Conservation (phyloP, 2,329 filamentous ascomycete species). For the Byssoonygena ceratinophila region DNA sequence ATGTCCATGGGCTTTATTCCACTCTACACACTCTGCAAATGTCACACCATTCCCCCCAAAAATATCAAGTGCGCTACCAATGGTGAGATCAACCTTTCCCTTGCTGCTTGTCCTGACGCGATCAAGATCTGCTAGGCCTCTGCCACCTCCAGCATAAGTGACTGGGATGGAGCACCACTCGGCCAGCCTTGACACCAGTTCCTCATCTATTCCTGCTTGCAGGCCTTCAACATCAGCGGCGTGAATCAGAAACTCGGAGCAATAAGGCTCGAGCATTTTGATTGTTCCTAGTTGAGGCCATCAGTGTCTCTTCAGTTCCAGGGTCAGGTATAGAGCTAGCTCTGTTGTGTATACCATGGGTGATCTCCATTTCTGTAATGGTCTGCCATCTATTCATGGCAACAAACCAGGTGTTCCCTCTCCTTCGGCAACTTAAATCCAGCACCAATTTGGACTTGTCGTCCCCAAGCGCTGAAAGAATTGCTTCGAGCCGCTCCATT, state of each 20-base stretch:
- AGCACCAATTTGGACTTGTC: conserved; percentile 79
- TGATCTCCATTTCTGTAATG: conserved; percentile 91
- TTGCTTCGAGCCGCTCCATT: conserved; percentile 59
- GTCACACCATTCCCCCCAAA: conserved; percentile 82
- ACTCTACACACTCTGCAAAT: conserved; percentile 78
- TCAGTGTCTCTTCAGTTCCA: neutral
- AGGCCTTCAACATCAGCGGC: conserved; percentile 94
- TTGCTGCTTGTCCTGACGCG: conserved; percentile 66
- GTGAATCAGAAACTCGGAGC: conserved; percentile 93
- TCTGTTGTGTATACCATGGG: conserved; percentile 51
- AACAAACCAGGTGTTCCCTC: conserved; percentile 76
- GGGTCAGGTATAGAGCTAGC: neutral
- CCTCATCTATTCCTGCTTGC: conserved; percentile 80
- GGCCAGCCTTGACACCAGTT: conserved; percentile 64
- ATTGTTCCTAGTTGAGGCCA: conserved; percentile 57
- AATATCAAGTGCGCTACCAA: conserved; percentile 90
- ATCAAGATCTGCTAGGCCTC: conserved; percentile 70
- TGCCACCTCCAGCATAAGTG: conserved; percentile 91
- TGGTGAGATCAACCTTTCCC: conserved; percentile 83
- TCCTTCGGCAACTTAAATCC: conserved; percentile 79
- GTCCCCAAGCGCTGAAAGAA: conserved; percentile 61
- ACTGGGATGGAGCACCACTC: conserved; percentile 86
- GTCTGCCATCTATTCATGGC: conserved; percentile 99
- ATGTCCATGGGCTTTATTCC: conserved; percentile 52
- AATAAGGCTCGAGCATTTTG: conserved; percentile 71